Evolutionary conservation across 164 flowering plant species (phyloP).

Genomic region (Stephania yunnanensis): DNA sequence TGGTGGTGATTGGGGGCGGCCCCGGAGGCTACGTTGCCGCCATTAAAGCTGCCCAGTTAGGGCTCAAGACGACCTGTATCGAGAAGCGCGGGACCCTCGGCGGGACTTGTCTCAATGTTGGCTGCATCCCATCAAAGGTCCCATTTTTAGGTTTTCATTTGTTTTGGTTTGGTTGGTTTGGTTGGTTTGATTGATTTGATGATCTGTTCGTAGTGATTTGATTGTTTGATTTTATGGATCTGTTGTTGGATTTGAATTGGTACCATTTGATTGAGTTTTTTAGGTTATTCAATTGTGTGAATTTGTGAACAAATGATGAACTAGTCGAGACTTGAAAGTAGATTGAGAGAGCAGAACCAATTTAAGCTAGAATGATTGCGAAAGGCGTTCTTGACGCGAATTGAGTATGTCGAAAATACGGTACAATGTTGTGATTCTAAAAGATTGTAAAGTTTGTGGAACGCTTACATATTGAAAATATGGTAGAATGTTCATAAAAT

Average conservation of each 20-base stretch:
- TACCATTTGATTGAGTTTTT: too few relatives aligned
- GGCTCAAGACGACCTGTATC: constrained; percentile 86
- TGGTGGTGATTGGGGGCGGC: constrained; percentile 87
- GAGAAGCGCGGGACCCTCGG: constrained; percentile 94
- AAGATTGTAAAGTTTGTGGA: neutral
- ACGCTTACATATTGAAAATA: too few relatives aligned
- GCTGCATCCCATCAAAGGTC: constrained; percentile 94
- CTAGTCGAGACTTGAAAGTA: neutral
- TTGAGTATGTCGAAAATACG: neutral
- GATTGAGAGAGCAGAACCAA: neutral
- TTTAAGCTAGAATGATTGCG: neutral
- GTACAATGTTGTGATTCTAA: neutral
- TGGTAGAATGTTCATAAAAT: too few relatives aligned
- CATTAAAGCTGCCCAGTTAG: constrained; percentile 91
- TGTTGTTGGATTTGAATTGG: neutral
- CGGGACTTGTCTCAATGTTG: constrained; percentile 94
- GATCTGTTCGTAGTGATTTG: constrained; percentile 4
- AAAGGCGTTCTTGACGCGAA: too few relatives aligned
- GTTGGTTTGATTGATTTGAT: neutral
- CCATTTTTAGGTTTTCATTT: constrained; percentile 16
- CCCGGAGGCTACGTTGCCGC: constrained; percentile 99
- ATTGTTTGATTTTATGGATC: neutral
- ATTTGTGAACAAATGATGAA: neutral
- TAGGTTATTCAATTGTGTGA: neutral
- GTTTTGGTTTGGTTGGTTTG: neutral